Evolutionary conservation across 1,284 basidiomycete genomes (phyloP).

Genomic region (Pseudozyma tsukubaensis): DNA sequence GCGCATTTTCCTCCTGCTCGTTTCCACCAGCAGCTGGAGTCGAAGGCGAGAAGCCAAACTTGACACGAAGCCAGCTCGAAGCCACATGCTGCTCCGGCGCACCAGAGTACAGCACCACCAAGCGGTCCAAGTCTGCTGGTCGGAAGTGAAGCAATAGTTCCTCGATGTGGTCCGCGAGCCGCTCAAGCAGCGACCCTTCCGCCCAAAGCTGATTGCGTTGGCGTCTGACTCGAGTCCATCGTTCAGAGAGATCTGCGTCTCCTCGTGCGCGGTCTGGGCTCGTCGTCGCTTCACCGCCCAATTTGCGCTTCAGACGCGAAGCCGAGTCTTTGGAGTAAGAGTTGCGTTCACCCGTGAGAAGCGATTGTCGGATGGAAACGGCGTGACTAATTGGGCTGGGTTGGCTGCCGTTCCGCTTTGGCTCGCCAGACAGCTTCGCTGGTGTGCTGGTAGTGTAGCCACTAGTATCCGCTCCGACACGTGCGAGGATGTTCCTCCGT

Average conservation of each 20-base stretch:
- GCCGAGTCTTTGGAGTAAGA: not conserved
- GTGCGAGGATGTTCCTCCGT: slow-evolving; percentile 27
- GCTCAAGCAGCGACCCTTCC: slow-evolving; percentile 30
- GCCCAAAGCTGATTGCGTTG: slow-evolving; percentile 43
- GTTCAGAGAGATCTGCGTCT: slow-evolving; percentile 23
- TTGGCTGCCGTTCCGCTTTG: not conserved
- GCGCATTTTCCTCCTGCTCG: slow-evolving; percentile 3
- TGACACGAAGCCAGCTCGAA: slow-evolving; percentile 50
- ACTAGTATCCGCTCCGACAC: slow-evolving; percentile 11
- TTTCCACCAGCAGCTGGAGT: not conserved
- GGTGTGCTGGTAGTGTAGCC: not conserved
- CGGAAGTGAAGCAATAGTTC: slow-evolving; percentile 34
- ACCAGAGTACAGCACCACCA: slow-evolving; percentile 28
- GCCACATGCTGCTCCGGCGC: slow-evolving; percentile 34
- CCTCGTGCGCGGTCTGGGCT: not conserved
- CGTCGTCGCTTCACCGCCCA: slow-evolving; percentile 10
- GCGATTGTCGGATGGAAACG: slow-evolving; percentile 29
- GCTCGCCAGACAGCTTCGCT: not conserved
- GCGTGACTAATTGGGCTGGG: slow-evolving; percentile 18
- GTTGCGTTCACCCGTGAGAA: slow-evolving; percentile 27
- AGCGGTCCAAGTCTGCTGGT: slow-evolving; percentile 28
- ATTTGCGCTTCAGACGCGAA: slow-evolving; percentile 21
- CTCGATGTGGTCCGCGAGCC: slow-evolving; percentile 39
- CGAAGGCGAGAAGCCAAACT: slow-evolving; percentile 33
- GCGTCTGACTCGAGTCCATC: slow-evolving; percentile 18